Evolutionary conservation across 805 yeast species (phyloP).

Genomic region (Huiozyma naganishii): DNA sequence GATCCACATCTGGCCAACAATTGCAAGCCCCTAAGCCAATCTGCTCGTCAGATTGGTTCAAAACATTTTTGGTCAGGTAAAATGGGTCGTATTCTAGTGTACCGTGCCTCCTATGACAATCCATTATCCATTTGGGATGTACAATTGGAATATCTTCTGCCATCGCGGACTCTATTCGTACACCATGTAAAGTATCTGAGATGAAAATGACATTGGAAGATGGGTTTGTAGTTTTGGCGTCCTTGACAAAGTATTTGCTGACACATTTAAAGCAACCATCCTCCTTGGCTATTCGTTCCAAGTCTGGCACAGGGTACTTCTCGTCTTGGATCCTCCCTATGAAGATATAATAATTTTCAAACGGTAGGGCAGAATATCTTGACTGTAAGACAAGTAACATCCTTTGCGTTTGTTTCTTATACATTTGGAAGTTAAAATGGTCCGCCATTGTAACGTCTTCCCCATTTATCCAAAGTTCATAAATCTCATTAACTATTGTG

Average conservation of each 20-base stretch:
- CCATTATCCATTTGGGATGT: constrained; percentile 34
- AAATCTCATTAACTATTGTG: constrained; percentile 13
- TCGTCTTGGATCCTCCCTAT: constrained; percentile 19
- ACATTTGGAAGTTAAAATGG: constrained; percentile 5
- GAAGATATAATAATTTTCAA: constrained; percentile 18
- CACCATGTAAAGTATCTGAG: constrained; percentile 19
- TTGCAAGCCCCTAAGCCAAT: constrained; percentile 27
- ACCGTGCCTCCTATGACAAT: constrained; percentile 32
- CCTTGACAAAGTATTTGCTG: constrained; percentile 10
- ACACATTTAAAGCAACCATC: not conserved
- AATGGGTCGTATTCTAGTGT: constrained; percentile 30
- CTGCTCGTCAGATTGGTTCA: constrained; percentile 15
- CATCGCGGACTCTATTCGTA: constrained; percentile 29
- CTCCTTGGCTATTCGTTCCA: constrained; percentile 11
- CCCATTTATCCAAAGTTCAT: constrained; percentile 25
- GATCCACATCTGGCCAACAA: constrained; percentile 16
- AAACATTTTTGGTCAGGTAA: constrained; percentile 14
- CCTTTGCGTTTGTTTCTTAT: constrained; percentile 1
- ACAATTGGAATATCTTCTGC: constrained; percentile 32
- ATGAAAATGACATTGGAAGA: constrained; percentile 15
- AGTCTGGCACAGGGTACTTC: not conserved
- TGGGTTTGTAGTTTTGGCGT: constrained; percentile 5
- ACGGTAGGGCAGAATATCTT: constrained; percentile 13
- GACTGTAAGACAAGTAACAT: constrained; percentile 10
- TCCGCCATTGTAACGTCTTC: constrained; percentile 12